Percentiles rank a stretch among this genome's conserved stretches.
Evolutionary conservation across 495 filamentous ascomycete genomes (phyloP).

Genomic region (Pseudomonodictys pantanalensis): DNA sequence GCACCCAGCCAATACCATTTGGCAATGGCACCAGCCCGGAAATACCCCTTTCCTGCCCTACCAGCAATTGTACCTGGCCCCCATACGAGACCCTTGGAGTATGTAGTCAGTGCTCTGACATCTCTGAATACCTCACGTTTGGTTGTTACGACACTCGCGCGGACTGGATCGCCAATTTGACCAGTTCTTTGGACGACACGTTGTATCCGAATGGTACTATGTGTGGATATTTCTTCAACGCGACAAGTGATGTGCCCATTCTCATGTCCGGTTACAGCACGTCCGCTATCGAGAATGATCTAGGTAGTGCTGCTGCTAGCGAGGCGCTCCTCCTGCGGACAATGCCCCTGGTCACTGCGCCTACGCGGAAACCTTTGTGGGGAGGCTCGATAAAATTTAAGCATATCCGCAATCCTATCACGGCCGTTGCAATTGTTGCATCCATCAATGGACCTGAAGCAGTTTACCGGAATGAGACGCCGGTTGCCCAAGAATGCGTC

Average conservation of each 20-base stretch:
- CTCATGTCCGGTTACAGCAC: constrained; percentile 20
- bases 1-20: constrained; percentile 1
- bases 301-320: not conserved
- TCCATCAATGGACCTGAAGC: not conserved
- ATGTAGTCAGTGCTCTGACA: constrained; percentile 12
- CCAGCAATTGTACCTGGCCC: constrained; percentile 28
- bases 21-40: constrained; percentile 18
- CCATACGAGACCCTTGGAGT: constrained; percentile 22
- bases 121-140: constrained; percentile 2
- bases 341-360: constrained; percentile 9
- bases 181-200: not conserved
- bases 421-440: not conserved
- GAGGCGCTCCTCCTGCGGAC: constrained; percentile 14
- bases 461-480: constrained; percentile 16
- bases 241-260: constrained; percentile 1
- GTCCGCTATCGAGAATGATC: not conserved
- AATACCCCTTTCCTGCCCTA: constrained; percentile 22
- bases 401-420: constrained; percentile 17
- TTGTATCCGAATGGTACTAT: constrained; percentile 20
- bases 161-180: not conserved
- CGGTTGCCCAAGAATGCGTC: constrained; percentile 16
- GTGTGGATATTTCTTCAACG: constrained; percentile 26
- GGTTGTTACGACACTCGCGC: not conserved
- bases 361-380: not conserved
- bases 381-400: constrained; percentile 24